These are phyloP conservation scores for Toxicodendron radicans DNA, from an alignment of 345 rosid species.

Conservation along the genomic window DNA sequence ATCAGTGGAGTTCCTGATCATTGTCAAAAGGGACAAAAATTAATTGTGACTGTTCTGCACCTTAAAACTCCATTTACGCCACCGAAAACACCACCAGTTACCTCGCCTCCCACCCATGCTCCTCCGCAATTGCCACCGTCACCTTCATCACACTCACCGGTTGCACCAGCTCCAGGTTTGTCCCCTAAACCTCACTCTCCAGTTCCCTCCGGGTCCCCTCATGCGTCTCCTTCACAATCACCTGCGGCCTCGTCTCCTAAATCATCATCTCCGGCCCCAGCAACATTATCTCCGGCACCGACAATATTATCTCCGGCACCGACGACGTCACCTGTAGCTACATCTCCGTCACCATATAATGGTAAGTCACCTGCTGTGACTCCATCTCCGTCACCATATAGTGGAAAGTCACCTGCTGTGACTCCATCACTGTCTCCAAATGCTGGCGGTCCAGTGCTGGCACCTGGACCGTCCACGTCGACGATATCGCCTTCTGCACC, in stretches of 20 bases:
- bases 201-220: not conserved
- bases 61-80: not conserved
- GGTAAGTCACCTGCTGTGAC: not conserved
- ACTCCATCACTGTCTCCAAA: slow-evolving; percentile 19
- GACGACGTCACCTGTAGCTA: not conserved
- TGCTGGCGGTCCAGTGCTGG: not conserved
- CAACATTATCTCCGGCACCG: no score
- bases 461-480: not conserved
- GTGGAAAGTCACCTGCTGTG: not conserved
- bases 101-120: not conserved
- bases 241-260: not conserved
- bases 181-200: slow-evolving; percentile 7
- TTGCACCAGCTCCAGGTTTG: not conserved
- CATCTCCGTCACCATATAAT: not conserved
- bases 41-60: slow-evolving; percentile 48
- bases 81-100: not conserved
- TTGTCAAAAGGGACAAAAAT: slow-evolving; percentile 60
- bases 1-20: slow-evolving; percentile 53
- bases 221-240: slow-evolving; percentile 15
- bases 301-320: slow-evolving; percentile 17
- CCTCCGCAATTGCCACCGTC: not conserved
- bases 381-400: not conserved
- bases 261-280: slow-evolving; percentile 12
- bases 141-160: not conserved
- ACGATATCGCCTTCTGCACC: not conserved